Conservation (phyloP, 345 rosid genomes). For the Trapa incisa region DNA sequence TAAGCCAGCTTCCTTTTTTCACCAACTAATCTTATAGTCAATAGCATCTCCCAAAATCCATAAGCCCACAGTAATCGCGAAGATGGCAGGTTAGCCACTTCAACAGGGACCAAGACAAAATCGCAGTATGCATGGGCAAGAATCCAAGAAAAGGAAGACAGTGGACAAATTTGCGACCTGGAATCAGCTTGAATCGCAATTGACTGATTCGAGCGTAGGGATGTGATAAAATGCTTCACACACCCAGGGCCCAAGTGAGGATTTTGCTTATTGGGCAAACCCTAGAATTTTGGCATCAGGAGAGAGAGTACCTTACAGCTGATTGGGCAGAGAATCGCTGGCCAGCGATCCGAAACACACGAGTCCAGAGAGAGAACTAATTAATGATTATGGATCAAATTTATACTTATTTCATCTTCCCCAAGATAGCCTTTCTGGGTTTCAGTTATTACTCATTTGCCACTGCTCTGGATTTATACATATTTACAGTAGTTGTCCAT, state of each 20-base stretch:
- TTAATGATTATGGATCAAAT: background rate
- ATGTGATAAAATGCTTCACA: background rate
- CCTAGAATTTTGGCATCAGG: slow-evolving; percentile 5
- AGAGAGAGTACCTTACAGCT: background rate
- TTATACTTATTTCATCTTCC: background rate
- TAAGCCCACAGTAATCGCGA: background rate
- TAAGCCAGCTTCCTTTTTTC: background rate
- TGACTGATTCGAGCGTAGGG: background rate
- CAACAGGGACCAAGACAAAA: background rate
- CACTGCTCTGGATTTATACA: background rate
- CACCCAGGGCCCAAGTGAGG: background rate
- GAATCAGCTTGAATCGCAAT: background rate
- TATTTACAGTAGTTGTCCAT: background rate
- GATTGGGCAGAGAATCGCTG: slow-evolving; percentile 1
- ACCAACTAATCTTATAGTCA: background rate
- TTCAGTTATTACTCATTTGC: background rate
- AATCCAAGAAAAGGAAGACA: background rate
- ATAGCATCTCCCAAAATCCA: background rate
- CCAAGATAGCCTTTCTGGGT: background rate
- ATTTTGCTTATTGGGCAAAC: background rate
- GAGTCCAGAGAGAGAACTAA: background rate
- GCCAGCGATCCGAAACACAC: background rate
- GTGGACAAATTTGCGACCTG: background rate
- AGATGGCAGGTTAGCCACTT: background rate
- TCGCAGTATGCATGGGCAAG: background rate